Conservation (phyloP, 2,329 filamentous ascomycete species). For the Intubia oerlemansii region DNA sequence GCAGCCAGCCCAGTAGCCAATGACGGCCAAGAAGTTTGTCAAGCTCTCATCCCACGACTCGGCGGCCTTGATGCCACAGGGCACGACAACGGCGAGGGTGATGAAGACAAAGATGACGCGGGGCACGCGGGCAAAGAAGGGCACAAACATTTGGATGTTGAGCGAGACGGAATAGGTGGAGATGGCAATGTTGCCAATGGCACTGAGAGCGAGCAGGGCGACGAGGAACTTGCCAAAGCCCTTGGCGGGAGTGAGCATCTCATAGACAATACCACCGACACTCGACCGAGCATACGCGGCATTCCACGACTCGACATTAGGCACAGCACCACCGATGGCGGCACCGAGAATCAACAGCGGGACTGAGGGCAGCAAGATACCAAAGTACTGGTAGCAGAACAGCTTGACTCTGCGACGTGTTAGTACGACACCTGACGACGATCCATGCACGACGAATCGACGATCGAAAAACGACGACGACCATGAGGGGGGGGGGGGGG, state of each 20-base stretch:
- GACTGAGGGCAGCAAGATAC: conserved; percentile 26
- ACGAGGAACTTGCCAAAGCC: conserved; percentile 26
- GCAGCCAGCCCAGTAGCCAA: conserved; percentile 36
- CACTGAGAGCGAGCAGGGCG: conserved; percentile 21
- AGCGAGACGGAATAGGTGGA: conserved; percentile 18
- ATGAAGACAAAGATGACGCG: conserved; percentile 35
- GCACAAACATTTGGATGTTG: conserved; percentile 31
- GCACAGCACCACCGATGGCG: conserved; percentile 26
- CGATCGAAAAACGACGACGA: not conserved
- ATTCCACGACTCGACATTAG: conserved; percentile 20
- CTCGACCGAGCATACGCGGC: conserved; percentile 19
- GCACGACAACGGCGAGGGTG: conserved; percentile 36
- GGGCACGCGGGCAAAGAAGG: conserved; percentile 31
- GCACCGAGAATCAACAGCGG: conserved; percentile 27
- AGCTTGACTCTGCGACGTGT: conserved; percentile 17
- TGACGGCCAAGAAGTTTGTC: conserved; percentile 33
- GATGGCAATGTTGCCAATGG: conserved; percentile 22
- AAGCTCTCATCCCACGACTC: conserved; percentile 34
- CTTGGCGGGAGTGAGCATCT: conserved; percentile 22
- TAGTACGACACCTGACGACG: too few relatives aligned
- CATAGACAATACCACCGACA: conserved; percentile 22
- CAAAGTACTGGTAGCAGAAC: conserved; percentile 27
- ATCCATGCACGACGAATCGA: conserved; percentile 2
- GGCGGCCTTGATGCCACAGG: conserved; percentile 32
- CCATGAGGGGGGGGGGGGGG: not conserved